Conservation (phyloP, 1,284 basidiomycete genomes). For the Heterobasidion irregulare region DNA sequence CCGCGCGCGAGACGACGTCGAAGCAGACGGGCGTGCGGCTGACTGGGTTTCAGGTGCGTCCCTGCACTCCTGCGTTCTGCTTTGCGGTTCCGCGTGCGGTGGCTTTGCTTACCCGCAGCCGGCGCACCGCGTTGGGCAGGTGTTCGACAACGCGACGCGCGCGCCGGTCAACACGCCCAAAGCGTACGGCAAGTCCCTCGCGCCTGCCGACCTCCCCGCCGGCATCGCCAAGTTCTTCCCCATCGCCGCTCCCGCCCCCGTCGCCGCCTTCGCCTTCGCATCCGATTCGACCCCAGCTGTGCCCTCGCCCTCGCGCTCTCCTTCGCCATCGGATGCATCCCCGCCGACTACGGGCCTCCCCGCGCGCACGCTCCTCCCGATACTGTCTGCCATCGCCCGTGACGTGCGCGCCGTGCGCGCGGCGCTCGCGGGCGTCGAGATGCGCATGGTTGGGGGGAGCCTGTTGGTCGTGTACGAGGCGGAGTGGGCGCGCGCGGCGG, state of each 20-base stretch:
- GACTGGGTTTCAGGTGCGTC: constrained; percentile 82
- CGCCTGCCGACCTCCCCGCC: constrained; percentile 55
- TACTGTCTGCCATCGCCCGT: constrained; percentile 50
- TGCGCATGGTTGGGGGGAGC: constrained; percentile 79
- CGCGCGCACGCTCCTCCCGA: constrained; percentile 41
- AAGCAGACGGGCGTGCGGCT: constrained; percentile 71
- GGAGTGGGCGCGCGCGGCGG: constrained; percentile 35
- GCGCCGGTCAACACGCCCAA: constrained; percentile 62
- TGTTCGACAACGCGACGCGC: constrained; percentile 57
- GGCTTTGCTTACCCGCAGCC: not conserved
- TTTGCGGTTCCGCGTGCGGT: not conserved
- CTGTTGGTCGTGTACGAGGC: constrained; percentile 85
- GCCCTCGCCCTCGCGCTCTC: not conserved
- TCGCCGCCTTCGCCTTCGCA: no score
- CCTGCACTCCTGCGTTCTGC: not conserved
- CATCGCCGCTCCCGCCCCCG: constrained; percentile 20
- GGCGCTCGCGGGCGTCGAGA: constrained; percentile 48
- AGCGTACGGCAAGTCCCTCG: constrained; percentile 76
- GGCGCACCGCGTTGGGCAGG: constrained; percentile 35
- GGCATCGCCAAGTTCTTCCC: constrained; percentile 81
- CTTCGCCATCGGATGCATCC: constrained; percentile 4
- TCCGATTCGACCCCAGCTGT: not conserved
- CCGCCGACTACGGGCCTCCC: constrained; percentile 39
- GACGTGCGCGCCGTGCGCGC: constrained; percentile 51
- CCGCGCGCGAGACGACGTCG: constrained; percentile 67